A percentile compares a stretch with the other conserved stretches of the same genome.
These are phyloP conservation scores for Paecilomyces formosus DNA, from an alignment of 2,329 filamentous ascomycete species.

Conservation along the genomic window DNA sequence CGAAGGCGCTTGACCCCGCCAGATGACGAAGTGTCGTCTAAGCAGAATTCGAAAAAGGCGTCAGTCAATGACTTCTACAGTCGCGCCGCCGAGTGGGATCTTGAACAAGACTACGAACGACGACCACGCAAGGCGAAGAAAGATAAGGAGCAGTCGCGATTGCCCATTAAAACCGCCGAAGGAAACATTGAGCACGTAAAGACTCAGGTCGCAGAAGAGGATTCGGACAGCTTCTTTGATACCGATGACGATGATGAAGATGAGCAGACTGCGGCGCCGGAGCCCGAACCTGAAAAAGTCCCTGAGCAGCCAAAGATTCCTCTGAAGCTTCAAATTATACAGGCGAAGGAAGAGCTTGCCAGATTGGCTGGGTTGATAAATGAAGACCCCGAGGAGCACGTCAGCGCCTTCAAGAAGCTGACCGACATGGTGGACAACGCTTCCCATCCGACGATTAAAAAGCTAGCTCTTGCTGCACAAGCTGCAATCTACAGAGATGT, in stretches of 20 bases:
- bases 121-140: conserved; percentile 69
- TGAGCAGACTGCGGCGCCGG: conserved; percentile 36
- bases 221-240: conserved; percentile 58
- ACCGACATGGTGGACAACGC: conserved; percentile 61
- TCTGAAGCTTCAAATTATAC: conserved; percentile 68
- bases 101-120: conserved; percentile 86
- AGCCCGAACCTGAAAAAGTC: conserved; percentile 39
- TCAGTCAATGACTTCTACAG: conserved; percentile 55
- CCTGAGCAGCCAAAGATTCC: conserved; percentile 56
- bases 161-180: conserved; percentile 81
- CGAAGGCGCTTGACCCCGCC: conserved; percentile 45
- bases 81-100: conserved; percentile 74
- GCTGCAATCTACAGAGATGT: conserved; percentile 89
- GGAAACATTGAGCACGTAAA: conserved; percentile 60
- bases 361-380: conserved; percentile 73
- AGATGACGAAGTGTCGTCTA: conserved; percentile 23
- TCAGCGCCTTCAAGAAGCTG: conserved; percentile 68
- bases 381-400: conserved; percentile 88
- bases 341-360: conserved; percentile 88
- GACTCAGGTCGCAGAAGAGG: conserved; percentile 39
- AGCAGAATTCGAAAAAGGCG: conserved; percentile 19
- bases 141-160: conserved; percentile 61
- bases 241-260: conserved; percentile 50
- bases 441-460: conserved; percentile 64
- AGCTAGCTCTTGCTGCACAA: conserved; percentile 79